Conservation (phyloP, 192 early-diverging fungal species). For the Funneliformis mosseae region DNA sequence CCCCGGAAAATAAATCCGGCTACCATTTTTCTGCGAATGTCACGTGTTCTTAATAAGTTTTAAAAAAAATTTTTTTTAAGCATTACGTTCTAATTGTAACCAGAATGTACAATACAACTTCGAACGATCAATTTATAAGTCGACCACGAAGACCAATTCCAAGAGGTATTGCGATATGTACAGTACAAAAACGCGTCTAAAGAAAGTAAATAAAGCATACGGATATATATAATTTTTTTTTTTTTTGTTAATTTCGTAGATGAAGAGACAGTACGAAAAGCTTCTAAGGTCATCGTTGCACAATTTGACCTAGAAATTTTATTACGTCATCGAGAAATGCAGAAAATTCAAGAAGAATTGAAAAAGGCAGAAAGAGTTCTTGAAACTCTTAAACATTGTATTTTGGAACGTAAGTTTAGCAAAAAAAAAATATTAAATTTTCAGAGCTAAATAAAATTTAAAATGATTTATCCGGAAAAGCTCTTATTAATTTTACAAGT, state of each 20-base stretch:
- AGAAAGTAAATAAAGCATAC: too few species aligned
- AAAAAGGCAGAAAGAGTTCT: constrained; percentile 60
- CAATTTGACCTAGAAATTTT: constrained; percentile 82
- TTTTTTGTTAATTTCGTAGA: not conserved
- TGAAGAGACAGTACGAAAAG: not conserved
- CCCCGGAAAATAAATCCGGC: too few species aligned
- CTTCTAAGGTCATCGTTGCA: constrained; percentile 42
- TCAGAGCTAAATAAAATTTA: too few species aligned
- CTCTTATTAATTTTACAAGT: not conserved
- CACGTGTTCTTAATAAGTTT: too few species aligned
- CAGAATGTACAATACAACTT: too few species aligned
- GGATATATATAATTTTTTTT: too few species aligned
- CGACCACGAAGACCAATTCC: not conserved
- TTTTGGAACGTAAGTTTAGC: constrained; percentile 53
- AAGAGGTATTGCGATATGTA: not conserved
- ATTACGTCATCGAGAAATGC: constrained; percentile 67
- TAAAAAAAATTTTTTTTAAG: too few species aligned
- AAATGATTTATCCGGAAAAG: not conserved
- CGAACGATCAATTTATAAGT: too few species aligned
- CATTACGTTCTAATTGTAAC: too few species aligned
- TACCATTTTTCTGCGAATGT: too few species aligned
- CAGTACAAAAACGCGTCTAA: not conserved
- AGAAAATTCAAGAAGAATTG: constrained; percentile 63
- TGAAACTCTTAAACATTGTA: constrained; percentile 54
- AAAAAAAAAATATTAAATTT: not conserved